Base-by-base conservation (phyloP, 2,329 filamentous ascomycete species). In the Beauveria bassiana region DNA sequence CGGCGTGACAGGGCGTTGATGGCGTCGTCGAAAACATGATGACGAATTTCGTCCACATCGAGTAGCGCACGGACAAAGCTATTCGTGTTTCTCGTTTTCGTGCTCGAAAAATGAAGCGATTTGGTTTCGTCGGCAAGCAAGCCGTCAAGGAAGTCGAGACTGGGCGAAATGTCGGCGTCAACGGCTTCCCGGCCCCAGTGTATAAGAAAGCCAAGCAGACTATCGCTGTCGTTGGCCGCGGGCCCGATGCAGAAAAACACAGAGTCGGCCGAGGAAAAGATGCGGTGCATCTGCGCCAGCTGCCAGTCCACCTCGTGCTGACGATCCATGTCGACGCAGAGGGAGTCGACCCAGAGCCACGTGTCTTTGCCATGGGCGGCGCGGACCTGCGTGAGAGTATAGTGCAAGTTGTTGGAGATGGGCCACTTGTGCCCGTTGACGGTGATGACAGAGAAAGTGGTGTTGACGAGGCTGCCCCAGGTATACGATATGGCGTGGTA, bases 221-320 rank as follows among this genome's bases (percentile, higher is more conserved):
- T 14, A 9, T 47, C 45, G 20, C 55, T 57, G 5, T 47, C 42
- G 28, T 57, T 28, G 20, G 26, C 43, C 26, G 28, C 54, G 14
- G 54, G 54, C 10, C 54, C 54, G n/a, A 57, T 47, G 28, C 43
- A 57, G 31, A 57, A 47, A 16, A 24, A 57, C 20, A 57, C 54
- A 7, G n/a, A 57, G 1, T 38, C 43, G 12, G 54, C 54, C 3
- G n/a, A 12, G 26, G 43, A 12, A 16, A 57, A 57, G n/a, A 57
- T 26, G 26, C 42, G 18, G 10, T 40, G 26, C 54, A 47, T 49
- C 6, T 57, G 43, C 5, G 43, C 42, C 26, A 57, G 43, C 43
- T 57, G 54, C 54, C 54, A 40, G 54, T 24, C 47, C 43, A 26
- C 28, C 16, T 57, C 54, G 28, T 38, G 18, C 7, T 22, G 28